Conservation (phyloP, 2,329 filamentous ascomycete genomes). For the Falciphora oryzae region DNA sequence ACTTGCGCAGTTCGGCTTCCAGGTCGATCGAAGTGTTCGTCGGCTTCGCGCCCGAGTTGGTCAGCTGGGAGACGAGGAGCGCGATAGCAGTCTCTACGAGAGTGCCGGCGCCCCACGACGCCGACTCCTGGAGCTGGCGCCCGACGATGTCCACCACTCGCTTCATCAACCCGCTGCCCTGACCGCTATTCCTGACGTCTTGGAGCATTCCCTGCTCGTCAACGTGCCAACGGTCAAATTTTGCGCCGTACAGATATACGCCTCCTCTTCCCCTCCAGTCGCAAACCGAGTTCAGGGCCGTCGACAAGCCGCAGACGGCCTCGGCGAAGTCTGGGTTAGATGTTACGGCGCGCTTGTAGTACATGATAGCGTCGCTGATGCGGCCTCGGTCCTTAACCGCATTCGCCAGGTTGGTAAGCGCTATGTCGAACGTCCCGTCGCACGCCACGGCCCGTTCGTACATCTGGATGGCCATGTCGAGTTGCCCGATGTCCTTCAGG, state of each 20-base stretch:
- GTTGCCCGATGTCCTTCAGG: slow-evolving; percentile 91
- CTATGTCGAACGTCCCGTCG: slow-evolving; percentile 94
- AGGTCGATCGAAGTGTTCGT: slow-evolving; percentile 29
- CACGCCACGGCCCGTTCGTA: slow-evolving; percentile 92
- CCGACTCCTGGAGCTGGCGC: slow-evolving; percentile 80
- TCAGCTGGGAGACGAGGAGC: slow-evolving; percentile 42
- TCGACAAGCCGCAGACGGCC: slow-evolving; percentile 91
- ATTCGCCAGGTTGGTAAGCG: slow-evolving; percentile 91
- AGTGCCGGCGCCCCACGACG: slow-evolving; percentile 73
- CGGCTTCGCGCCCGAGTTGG: slow-evolving; percentile 31
- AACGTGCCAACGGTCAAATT: slow-evolving; percentile 88
- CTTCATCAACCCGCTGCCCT: slow-evolving; percentile 75
- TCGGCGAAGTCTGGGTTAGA: slow-evolving; percentile 96
- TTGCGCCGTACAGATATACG: slow-evolving; percentile 65
- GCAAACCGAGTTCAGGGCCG: slow-evolving; percentile 93
- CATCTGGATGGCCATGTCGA: slow-evolving; percentile 90
- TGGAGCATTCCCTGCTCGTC: slow-evolving; percentile 75
- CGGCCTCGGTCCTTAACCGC: slow-evolving; percentile 95
- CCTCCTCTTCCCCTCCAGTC: slow-evolving; percentile 90
- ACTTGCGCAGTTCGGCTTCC: slow-evolving; percentile 40
- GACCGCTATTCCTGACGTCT: slow-evolving; percentile 58
- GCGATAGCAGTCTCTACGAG: slow-evolving; percentile 52
- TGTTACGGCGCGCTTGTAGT: slow-evolving; percentile 83
- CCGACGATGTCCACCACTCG: slow-evolving; percentile 86
- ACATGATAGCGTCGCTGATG: slow-evolving; percentile 84